A percentile compares a stretch with the other conserved stretches of the same genome.
Evolutionary conservation across 2,329 filamentous ascomycete genomes (phyloP).

Genomic region (Pseudogymnoascus sp.): DNA sequence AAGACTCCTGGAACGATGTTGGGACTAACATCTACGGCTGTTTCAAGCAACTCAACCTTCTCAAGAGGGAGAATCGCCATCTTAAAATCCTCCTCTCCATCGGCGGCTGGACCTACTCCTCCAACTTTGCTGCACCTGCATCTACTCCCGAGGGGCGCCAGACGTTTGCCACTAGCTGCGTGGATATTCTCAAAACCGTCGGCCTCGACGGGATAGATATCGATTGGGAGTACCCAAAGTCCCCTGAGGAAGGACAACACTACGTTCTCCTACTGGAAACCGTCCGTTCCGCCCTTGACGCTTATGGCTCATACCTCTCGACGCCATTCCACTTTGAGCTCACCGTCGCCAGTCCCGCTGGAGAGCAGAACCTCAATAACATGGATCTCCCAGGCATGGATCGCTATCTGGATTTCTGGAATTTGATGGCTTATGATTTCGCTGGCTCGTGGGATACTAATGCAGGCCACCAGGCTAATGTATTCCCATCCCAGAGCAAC

Average conservation of each 20-base stretch:
- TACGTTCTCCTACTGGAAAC: slow-evolving; percentile 50
- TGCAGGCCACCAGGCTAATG: slow-evolving; percentile 73
- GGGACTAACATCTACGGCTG: slow-evolving; percentile 83
- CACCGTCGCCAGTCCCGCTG: slow-evolving; percentile 56
- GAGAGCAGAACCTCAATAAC: slow-evolving; percentile 51
- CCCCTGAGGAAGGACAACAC: slow-evolving; percentile 44
- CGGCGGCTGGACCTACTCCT: slow-evolving; percentile 86
- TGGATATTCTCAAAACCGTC: slow-evolving; percentile 67
- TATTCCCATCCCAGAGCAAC: slow-evolving; percentile 51
- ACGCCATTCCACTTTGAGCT: slow-evolving; percentile 47
- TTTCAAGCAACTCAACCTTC: slow-evolving; percentile 76
- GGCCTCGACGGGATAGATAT: slow-evolving; percentile 68
- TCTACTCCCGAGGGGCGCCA: slow-evolving; percentile 61
- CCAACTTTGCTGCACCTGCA: slow-evolving; percentile 70
- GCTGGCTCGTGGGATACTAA: slow-evolving; percentile 69
- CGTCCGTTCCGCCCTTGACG: slow-evolving; percentile 49
- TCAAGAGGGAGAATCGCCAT: slow-evolving; percentile 73
- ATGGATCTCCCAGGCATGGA: slow-evolving; percentile 59
- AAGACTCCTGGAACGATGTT: slow-evolving; percentile 59
- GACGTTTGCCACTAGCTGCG: slow-evolving; percentile 64
- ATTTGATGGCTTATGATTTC: slow-evolving; percentile 83
- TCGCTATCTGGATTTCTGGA: slow-evolving; percentile 62
- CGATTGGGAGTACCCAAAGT: slow-evolving; percentile 60
- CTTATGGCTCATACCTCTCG: slow-evolving; percentile 39
- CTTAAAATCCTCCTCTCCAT: slow-evolving; percentile 81